Evolutionary conservation across 768 basidiomycete genomes (phyloP).

Genomic region (Strobilomyces confusus): DNA sequence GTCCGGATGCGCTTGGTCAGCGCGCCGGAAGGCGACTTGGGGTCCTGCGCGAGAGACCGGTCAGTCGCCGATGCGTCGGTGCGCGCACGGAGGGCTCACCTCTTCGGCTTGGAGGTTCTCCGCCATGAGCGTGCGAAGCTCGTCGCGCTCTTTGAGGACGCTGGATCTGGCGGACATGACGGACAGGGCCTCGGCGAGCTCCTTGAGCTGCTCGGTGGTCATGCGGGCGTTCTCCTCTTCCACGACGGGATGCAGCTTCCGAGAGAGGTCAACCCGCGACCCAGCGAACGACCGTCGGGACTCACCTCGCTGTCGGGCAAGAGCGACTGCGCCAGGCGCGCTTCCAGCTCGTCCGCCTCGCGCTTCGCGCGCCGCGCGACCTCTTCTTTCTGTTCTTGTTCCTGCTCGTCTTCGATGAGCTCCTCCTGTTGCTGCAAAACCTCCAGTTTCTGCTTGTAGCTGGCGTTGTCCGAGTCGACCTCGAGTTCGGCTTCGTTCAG

Average conservation of each 20-base stretch:
- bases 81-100: conserved; percentile 36
- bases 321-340: conserved; percentile 73
- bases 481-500: conserved; percentile 96
- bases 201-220: conserved; percentile 94
- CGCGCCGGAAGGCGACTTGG: conserved; percentile 77
- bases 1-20: conserved; percentile 92
- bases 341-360: conserved; percentile 76
- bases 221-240: conserved; percentile 81
- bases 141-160: conserved; percentile 93
- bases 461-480: conserved; percentile 89
- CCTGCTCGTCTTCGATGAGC: conserved; percentile 98
- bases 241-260: conserved; percentile 60
- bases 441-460: conserved; percentile 97
- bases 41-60: conserved; percentile 43
- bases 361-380: conserved; percentile 83
- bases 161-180: conserved; percentile 91
- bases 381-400: conserved; percentile 95
- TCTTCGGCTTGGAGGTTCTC: conserved; percentile 90
- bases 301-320: conserved; percentile 87
- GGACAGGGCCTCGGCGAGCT: conserved; percentile 86
- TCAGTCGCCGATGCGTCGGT: neutral
- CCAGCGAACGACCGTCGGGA: neutral
- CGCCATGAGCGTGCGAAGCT: conserved; percentile 87
- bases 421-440: conserved; percentile 98
- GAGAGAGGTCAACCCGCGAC: neutral